Evolutionary conservation across 2,329 filamentous ascomycete species (phyloP), one percentile per base, ranked within the genome.

Genomic region (Curvularia lunata): DNA sequence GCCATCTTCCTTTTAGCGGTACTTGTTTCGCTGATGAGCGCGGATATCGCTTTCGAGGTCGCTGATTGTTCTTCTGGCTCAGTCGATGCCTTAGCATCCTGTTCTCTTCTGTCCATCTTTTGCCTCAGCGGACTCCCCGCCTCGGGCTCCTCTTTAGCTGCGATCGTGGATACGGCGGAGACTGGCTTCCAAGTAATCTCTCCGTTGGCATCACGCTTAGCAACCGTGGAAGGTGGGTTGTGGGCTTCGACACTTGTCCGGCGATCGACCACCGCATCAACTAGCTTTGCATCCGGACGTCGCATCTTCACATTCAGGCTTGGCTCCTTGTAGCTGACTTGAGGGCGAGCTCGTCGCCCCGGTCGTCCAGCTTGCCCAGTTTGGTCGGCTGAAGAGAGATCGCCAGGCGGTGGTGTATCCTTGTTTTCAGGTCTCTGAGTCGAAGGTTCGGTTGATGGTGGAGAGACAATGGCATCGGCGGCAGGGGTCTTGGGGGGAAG

Each of bases 281-380:
- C 78, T 52, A 82, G 68, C 49, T 80, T 75, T 60, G 81, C 80
- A 48, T 74, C 75, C 1, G 81, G 80, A 25, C 81, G 75, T 19
- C 81, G 74, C 80, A 83, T 83, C 64, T 83, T 83, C 16, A 75
- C 78, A 45, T 74, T 73, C 16, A 83, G 69, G 48, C 75, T 81
- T 1, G 81, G 81, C 60, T 83, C 81, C 12, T 81, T 80, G 58
- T 83, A 83, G 67, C 78, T 82, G 48, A 82, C 80, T 32, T 78
- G 75, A 18, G 78, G 70, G 23, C 81, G 74, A 13, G 79, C 79
- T 57, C 81, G 75, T 54, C 81, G 75, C 2, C 77, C 79, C 10
- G 80, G 78, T 32, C 81, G 70, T 21, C 67, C 73, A 18, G 68
- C 70, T 37, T 72, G 70, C 21, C 69, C 71, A 16, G 56, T 68